phyloP scores from a whole-genome alignment of 352 stramenopile species.

The Nothophytophthora sp. region DNA sequence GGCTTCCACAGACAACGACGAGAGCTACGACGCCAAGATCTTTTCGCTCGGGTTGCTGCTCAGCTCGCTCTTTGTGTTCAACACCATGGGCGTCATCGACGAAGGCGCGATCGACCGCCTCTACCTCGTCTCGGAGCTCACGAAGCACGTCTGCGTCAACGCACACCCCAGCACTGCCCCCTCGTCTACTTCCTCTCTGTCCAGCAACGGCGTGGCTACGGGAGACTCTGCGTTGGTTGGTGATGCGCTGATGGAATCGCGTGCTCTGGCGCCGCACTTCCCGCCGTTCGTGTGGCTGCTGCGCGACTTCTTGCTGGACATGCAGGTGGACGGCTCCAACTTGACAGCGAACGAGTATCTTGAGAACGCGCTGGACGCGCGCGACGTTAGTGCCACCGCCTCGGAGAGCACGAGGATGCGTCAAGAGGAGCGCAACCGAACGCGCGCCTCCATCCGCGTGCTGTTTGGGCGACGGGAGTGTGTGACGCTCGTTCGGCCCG shows the following conservation, averaged over 20 bases:
- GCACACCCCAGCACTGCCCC: slow-evolving; percentile 15
- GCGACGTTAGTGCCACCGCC: slow-evolving; percentile 34
- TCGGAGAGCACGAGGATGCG: slow-evolving; percentile 32
- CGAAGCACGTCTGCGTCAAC: slow-evolving; percentile 81
- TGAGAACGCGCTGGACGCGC: slow-evolving; percentile 68
- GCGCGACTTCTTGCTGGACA: slow-evolving; percentile 83
- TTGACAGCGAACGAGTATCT: slow-evolving; percentile 78
- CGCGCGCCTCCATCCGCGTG: slow-evolving; percentile 59
- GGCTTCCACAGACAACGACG: slow-evolving; percentile 84
- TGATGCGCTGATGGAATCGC: slow-evolving; percentile 46
- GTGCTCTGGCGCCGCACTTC: slow-evolving; percentile 72
- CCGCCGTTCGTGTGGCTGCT: slow-evolving; percentile 84
- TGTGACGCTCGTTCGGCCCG: slow-evolving; percentile 75
- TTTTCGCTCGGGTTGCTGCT: slow-evolving; percentile 82
- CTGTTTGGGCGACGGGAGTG: slow-evolving; percentile 78
- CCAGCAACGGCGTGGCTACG: background rate
- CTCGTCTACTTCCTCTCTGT: slow-evolving; percentile 3
- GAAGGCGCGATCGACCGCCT: slow-evolving; percentile 83
- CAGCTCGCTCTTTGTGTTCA: slow-evolving; percentile 86
- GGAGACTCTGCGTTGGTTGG: slow-evolving; percentile 21
- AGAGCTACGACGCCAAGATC: slow-evolving; percentile 89
- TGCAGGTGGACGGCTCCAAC: slow-evolving; percentile 58
- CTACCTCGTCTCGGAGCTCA: slow-evolving; percentile 85
- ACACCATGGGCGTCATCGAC: slow-evolving; percentile 90
- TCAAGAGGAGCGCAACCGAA: slow-evolving; percentile 74